These are phyloP conservation scores for Ziziphus jujuba DNA, from an alignment of 306 rosid genomes.

Conservation along the genomic window DNA sequence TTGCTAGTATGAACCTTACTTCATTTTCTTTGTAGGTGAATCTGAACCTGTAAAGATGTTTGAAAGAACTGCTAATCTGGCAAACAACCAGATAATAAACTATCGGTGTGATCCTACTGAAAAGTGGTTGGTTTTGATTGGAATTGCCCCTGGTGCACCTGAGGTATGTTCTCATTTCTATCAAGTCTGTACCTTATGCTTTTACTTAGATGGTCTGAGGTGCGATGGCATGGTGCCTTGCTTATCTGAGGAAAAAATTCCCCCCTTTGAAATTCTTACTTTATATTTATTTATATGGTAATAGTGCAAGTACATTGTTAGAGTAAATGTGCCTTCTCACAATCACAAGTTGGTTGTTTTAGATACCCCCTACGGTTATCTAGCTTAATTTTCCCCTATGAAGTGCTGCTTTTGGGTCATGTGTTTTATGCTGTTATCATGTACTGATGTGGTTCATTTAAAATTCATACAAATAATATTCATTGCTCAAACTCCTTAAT, in stretches of 20 bases:
- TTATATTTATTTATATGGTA: not conserved
- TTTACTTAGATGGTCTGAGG: not conserved
- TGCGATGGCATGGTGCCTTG: not conserved
- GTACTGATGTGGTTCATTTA: not conserved
- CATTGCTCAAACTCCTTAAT: slow-evolving; percentile 6
- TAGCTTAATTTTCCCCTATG: not conserved
- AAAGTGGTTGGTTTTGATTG: slow-evolving; percentile 98
- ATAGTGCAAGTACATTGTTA: not conserved
- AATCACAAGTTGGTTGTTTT: too few species aligned
- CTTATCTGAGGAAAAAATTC: not conserved
- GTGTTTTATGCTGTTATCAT: not conserved
- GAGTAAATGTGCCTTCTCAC: not conserved
- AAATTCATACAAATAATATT: not conserved
- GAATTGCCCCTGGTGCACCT: slow-evolving; percentile 98
- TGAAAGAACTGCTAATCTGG: slow-evolving; percentile 92
- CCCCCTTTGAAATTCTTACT: too few species aligned
- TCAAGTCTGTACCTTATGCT: not conserved
- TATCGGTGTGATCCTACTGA: slow-evolving; percentile 97
- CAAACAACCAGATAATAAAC: slow-evolving; percentile 92
- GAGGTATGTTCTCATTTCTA: slow-evolving; percentile 60
- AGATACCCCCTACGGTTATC: too few species aligned
- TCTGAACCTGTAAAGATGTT: slow-evolving; percentile 95
- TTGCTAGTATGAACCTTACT: slow-evolving; percentile 22
- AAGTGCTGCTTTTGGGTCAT: not conserved
- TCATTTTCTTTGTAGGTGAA: slow-evolving; percentile 60